Evolutionary conservation across 257 asterid species (phyloP).

Genomic region (Fraxinus americana): DNA sequence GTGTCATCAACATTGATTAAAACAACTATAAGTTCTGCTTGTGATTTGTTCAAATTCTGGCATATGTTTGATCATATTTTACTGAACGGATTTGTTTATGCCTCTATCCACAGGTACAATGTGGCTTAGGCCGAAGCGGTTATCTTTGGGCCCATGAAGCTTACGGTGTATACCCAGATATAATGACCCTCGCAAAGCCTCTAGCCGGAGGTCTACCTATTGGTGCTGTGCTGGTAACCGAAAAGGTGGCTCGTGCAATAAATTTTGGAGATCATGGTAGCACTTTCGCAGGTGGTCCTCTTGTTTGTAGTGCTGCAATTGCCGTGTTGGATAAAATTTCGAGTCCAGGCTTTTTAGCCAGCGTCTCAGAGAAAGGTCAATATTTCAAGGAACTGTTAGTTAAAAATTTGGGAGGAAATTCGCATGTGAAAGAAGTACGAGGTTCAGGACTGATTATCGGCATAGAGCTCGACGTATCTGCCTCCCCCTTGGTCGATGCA

Average conservation of each 20-base stretch:
- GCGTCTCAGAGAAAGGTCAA: slow-evolving; percentile 70
- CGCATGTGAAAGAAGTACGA: slow-evolving; percentile 76
- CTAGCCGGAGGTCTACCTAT: slow-evolving; percentile 97
- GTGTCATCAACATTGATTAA: background rate
- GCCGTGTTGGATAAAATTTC: slow-evolving; percentile 80
- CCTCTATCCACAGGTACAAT: slow-evolving; percentile 63
- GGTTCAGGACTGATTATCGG: slow-evolving; percentile 88
- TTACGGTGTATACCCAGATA: slow-evolving; percentile 71
- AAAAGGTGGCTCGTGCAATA: slow-evolving; percentile 72
- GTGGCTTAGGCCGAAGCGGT: slow-evolving; percentile 93
- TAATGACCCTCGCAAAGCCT: slow-evolving; percentile 97
- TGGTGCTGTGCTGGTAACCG: slow-evolving; percentile 78
- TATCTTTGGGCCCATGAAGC: slow-evolving; percentile 93
- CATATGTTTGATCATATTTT: background rate
- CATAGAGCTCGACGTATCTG: slow-evolving; percentile 77
- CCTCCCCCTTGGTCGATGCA: slow-evolving; percentile 74
- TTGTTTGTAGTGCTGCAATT: slow-evolving; percentile 80
- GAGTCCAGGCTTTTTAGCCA: slow-evolving; percentile 52
- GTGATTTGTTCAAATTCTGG: background rate
- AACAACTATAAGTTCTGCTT: background rate
- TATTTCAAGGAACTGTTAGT: slow-evolving; percentile 57
- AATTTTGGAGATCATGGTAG: slow-evolving; percentile 90
- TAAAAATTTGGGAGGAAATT: slow-evolving; percentile 55
- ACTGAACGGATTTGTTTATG: slow-evolving; percentile 16
- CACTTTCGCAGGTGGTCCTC: slow-evolving; percentile 96